Evolutionary conservation across 768 basidiomycete genomes (phyloP), one percentile per base, ranked within the genome.

Genomic region (Exidia glandulosa): DNA sequence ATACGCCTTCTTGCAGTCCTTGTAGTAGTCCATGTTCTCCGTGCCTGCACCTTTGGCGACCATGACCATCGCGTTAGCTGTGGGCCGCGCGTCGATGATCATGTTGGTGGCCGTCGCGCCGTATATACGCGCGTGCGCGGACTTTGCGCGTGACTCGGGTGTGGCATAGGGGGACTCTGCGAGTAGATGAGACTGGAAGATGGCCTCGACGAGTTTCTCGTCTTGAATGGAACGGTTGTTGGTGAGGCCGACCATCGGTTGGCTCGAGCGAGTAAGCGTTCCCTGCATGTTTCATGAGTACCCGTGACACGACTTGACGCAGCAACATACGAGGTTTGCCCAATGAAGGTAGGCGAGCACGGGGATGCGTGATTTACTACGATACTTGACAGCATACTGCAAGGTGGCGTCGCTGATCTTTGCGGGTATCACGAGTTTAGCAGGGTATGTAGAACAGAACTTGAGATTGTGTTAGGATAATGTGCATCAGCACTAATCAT

Each of bases 1-100:
- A 71, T 99, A 99, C 0, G 83, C 88, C 73, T 99, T 99, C 76
- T 83, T 91, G 56, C 88, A 88, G 34, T 94, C 88, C 71, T 86
- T 94, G 78, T 99, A 99, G 69, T 97, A 80, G 56, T 96, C 94
- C 96, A 99, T 99, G 72, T 98, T 99, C 74, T 99, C 96, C 5
- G 95, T 94, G 1, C 96, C 96, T 2, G 95, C 96, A 10, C 96
- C 96, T 75, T 93, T 94, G 19, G 94, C 96, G 7, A 93, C 91
- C 70, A 97, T 98, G 10, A 94, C 96, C 71, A 97, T 83, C 0
- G 95, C 96, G 71, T 97, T 98, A 2, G 90, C 84, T 0, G 94
- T 97, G 12, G 96, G 95, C 16, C 96, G 80, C n/a, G 96, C 96
- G 70, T 99, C 96, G 64, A 98, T 91, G 69, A 99, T 98, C 59